phyloP scores from a whole-genome alignment of 1,284 basidiomycete species.

The Tylopilus sp. region DNA sequence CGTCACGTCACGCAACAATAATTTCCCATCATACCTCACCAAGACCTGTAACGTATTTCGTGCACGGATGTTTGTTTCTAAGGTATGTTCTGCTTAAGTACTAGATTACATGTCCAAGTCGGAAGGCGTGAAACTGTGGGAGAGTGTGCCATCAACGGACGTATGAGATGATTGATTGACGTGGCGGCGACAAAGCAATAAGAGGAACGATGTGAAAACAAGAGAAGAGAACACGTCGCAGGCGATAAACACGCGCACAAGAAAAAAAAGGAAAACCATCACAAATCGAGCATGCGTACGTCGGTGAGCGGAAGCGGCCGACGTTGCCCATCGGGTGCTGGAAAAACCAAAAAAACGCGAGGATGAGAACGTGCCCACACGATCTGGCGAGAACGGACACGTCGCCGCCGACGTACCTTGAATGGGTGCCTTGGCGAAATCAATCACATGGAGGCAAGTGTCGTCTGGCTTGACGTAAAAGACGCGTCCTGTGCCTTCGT shows the following conservation, averaged over 20 bases:
- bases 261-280: constrained; percentile 3
- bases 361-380: neutral
- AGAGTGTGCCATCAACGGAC: neutral
- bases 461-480: constrained; percentile 34
- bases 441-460: constrained; percentile 33
- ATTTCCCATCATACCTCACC: constrained; percentile 28
- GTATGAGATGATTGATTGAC: neutral
- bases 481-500: constrained; percentile 42
- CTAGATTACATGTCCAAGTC: constrained; percentile 15
- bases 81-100: constrained; percentile 17
- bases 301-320: constrained; percentile 31
- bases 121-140: neutral
- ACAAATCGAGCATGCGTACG: constrained; percentile 33
- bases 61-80: constrained; percentile 14
- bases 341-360: neutral
- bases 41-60: constrained; percentile 23
- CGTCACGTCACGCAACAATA: constrained; percentile 11
- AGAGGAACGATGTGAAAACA: constrained; percentile 2
- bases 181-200: neutral
- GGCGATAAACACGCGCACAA: neutral
- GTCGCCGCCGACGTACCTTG: no score
- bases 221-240: neutral
- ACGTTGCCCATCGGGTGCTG: constrained; percentile 30
- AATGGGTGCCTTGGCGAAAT: constrained; percentile 37
- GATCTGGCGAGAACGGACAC: neutral